Conservation (phyloP, 139 green algal species). For the Monoraphidium neglectum region DNA sequence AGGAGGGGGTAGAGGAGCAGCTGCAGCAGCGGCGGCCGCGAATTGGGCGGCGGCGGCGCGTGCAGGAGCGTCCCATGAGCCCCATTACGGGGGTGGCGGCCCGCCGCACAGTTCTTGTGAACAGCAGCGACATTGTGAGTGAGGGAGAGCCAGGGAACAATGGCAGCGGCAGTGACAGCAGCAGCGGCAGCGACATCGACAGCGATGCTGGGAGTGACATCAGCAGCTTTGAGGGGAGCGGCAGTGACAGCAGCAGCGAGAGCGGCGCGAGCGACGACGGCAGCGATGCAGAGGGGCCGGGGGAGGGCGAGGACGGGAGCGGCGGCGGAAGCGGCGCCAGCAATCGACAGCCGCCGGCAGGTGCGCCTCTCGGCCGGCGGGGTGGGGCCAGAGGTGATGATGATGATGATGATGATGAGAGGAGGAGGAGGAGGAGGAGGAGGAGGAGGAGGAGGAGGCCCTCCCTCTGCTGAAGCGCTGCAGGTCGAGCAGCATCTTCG, state of each 20-base stretch:
- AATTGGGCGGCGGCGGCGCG: no score
- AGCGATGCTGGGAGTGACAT: conserved; percentile 2
- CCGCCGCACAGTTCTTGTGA: no score
- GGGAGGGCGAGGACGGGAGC: background rate
- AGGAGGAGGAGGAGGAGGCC: background rate
- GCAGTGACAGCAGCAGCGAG: background rate
- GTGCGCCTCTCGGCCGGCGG: background rate
- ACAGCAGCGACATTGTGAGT: no score
- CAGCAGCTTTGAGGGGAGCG: background rate
- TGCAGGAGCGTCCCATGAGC: no score
- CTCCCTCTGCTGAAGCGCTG: no score
- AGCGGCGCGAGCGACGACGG: background rate
- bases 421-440: background rate
- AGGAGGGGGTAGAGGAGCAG: no score
- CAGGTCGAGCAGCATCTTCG: no score
- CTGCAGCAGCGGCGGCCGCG: no score
- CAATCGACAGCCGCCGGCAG: background rate
- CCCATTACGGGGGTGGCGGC: no score
- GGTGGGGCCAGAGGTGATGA: background rate
- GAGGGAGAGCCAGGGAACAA: background rate
- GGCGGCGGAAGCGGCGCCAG: background rate
- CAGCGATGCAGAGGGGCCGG: background rate
- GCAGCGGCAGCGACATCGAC: background rate
- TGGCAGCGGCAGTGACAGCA: conserved; percentile 9
- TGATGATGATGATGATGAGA: background rate